These are phyloP conservation scores for Tephrocybe rancida DNA, from an alignment of 768 basidiomycete species.

Conservation along the genomic window DNA sequence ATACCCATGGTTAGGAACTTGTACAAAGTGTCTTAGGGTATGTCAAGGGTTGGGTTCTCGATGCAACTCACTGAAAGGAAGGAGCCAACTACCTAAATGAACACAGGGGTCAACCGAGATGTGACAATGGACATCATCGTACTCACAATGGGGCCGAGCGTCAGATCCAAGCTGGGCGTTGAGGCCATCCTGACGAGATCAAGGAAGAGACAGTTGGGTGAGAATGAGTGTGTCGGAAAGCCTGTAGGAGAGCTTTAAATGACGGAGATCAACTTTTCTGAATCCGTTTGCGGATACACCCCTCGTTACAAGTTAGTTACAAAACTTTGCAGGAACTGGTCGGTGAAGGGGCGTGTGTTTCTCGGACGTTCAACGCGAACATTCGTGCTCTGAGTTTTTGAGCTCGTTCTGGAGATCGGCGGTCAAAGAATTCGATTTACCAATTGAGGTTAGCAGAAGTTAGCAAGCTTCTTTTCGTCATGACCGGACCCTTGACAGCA, in stretches of 20 bases:
- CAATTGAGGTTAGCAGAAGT: too few relatives aligned
- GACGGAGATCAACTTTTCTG: background rate
- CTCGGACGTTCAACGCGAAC: too few relatives aligned
- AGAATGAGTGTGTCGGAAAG: background rate
- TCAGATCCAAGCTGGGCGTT: background rate
- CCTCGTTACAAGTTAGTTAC: too few relatives aligned
- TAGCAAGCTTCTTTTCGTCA: too few relatives aligned
- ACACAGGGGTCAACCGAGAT: background rate
- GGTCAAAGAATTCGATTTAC: too few relatives aligned
- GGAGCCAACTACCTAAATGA: background rate
- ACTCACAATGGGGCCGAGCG: constrained; percentile 6
- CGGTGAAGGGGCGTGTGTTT: too few relatives aligned
- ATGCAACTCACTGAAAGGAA: constrained; percentile 2
- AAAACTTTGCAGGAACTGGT: too few relatives aligned
- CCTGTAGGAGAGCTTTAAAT: background rate
- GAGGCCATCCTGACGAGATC: background rate
- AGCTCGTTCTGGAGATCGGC: too few relatives aligned
- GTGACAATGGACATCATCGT: background rate
- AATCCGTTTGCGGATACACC: background rate
- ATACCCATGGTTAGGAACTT: constrained; percentile 5
- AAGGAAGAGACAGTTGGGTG: background rate
- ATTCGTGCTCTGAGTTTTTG: too few relatives aligned
- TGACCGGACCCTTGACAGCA: too few relatives aligned
- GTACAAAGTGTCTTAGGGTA: background rate
- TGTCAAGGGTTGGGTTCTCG: background rate